Evolutionary conservation across 2,329 filamentous ascomycete species (phyloP).

Genomic region (Cladorrhinum sp.): DNA sequence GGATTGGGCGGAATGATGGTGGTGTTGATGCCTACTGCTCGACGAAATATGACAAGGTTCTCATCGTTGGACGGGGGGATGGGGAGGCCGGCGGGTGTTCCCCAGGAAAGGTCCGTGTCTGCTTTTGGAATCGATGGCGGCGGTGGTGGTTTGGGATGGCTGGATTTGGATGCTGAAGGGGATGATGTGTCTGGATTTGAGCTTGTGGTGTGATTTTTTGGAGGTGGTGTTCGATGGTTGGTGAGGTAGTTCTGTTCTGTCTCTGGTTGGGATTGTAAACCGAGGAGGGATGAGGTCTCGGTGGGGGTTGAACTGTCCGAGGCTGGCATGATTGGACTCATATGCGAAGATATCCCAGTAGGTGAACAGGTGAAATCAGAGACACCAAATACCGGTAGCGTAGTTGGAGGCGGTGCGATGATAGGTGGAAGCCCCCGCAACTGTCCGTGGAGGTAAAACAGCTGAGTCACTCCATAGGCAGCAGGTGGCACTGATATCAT

Average conservation of each 20-base stretch:
- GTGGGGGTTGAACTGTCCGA: neutral
- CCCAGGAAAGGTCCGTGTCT: conserved; percentile 36
- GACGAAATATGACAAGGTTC: conserved; percentile 41
- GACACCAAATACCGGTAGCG: neutral
- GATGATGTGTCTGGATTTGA: neutral
- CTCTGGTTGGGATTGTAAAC: neutral
- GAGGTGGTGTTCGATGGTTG: neutral
- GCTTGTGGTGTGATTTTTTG: neutral
- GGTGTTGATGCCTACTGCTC: conserved; percentile 43
- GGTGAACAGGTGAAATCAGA: neutral
- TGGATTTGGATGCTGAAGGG: neutral
- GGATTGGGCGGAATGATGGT: conserved; percentile 10
- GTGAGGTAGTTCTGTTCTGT: too few species aligned
- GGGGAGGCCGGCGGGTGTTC: conserved; percentile 36
- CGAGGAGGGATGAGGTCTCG: neutral
- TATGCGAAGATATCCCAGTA: neutral
- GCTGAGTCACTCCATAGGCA: neutral
- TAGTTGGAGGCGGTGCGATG: neutral
- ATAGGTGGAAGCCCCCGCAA: neutral
- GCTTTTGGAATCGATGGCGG: conserved; percentile 24
- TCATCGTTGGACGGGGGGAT: conserved; percentile 37
- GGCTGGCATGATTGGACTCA: neutral
- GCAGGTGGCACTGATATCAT: neutral
- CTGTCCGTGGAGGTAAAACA: neutral
- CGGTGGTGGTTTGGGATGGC: neutral